These are phyloP conservation scores for Strigomonas oncopelti DNA, from an alignment of 208 protist species.

Conservation along the genomic window DNA sequence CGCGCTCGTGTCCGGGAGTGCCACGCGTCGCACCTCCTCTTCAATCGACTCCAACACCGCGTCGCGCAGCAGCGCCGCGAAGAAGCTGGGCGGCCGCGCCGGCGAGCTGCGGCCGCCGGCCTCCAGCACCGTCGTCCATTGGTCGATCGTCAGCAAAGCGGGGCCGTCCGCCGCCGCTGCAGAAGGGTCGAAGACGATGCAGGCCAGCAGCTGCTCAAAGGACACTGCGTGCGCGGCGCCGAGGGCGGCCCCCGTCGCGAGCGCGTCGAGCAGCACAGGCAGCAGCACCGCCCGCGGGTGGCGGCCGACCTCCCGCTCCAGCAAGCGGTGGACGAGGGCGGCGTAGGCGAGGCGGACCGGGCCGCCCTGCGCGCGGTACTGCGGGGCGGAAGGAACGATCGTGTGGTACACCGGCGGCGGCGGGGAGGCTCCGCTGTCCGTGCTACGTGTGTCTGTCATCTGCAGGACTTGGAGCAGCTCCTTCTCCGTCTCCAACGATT, in stretches of 20 bases:
- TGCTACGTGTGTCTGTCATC: background rate
- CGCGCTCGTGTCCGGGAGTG: too few relatives aligned
- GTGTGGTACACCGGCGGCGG: background rate
- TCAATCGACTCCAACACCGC: background rate
- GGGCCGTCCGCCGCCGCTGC: background rate
- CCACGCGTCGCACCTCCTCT: too few relatives aligned
- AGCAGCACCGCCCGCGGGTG: background rate
- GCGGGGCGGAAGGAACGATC: background rate
- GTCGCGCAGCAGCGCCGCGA: background rate
- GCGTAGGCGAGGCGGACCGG: background rate
- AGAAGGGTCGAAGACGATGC: slow-evolving; percentile 23
- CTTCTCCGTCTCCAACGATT: background rate
- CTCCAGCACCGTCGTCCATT: slow-evolving; percentile 42
- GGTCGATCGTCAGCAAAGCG: slow-evolving; percentile 3
- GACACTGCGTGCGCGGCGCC: slow-evolving; percentile 55
- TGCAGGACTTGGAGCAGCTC: background rate
- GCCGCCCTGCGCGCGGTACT: background rate
- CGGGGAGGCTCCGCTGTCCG: too few relatives aligned
- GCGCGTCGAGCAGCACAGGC: slow-evolving; percentile 20
- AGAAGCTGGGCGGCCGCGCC: background rate
- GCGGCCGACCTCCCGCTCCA: background rate
- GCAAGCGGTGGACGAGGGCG: background rate
- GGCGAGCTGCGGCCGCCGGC: slow-evolving; percentile 25
- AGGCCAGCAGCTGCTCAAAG: slow-evolving; percentile 56
- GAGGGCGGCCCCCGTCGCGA: slow-evolving; percentile 45